Conservation (phyloP, 2,329 filamentous ascomycete genomes). For the Curvularia eragrostidis region DNA sequence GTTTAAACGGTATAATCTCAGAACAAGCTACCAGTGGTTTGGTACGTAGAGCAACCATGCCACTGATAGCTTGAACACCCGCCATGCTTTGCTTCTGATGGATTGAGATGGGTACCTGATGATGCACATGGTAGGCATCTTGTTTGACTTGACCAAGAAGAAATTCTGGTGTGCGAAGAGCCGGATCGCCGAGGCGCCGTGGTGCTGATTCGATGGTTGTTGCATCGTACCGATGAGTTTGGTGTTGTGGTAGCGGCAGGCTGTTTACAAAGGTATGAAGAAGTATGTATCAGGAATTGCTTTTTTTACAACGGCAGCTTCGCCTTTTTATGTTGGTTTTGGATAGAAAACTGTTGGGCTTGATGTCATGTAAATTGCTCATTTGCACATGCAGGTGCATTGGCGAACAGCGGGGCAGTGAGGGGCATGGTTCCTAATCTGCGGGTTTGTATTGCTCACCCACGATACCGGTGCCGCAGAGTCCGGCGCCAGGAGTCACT, state of each 20-base stretch:
- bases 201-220: constrained; percentile 19
- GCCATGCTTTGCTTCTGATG: constrained; percentile 32
- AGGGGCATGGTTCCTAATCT: constrained; percentile 14
- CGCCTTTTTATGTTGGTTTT: neutral
- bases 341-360: neutral
- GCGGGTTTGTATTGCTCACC: constrained; percentile 8
- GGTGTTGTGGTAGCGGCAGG: neutral
- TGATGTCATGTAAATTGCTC: constrained; percentile 6
- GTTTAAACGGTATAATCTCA: constrained; percentile 70
- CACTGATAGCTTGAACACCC: constrained; percentile 23
- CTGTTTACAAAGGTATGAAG: neutral
- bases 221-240: constrained; percentile 21
- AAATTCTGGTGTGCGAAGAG: constrained; percentile 9
- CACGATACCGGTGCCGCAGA: neutral
- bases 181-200: neutral
- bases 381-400: constrained; percentile 15
- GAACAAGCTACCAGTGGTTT: constrained; percentile 18
- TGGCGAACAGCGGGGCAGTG: constrained; percentile 22
- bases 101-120: constrained; percentile 29
- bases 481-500: neutral
- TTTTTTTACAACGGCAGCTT: constrained; percentile 7
- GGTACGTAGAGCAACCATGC: neutral
- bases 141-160: constrained; percentile 21
- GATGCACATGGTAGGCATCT: constrained; percentile 17
- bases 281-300: neutral